Evolutionary conservation across 192 early-diverging fungal species (phyloP), one percentile per base, ranked within the genome.

Genomic region (Piromyces sp.): DNA sequence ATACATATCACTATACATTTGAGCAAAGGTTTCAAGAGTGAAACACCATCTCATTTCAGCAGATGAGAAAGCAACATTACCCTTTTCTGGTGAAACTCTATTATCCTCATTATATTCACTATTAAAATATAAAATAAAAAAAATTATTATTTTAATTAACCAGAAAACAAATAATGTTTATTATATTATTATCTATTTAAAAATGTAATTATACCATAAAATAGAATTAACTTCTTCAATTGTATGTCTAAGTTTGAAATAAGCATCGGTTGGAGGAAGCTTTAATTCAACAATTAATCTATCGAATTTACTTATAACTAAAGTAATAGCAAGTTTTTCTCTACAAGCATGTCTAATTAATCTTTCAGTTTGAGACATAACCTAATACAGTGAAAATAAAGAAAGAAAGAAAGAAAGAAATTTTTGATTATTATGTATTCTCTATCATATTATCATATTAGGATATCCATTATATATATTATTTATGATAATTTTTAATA

Each of bases 281-380:
- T 96, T 97, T 26, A 99, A 89, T 85, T 99, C 98, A 30, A 98
- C 79, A 42, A 99, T 98, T 80, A 99, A 87, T n/a, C 98, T 93
- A 88, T 99, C 98, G 12, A 99, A 91, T 88, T 99, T 99, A 92
- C 96, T 98, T 80, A 99, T 88, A n/a, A 98, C 92, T 79, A 99
- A 87, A 6, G 93, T 93, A 79, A 99, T 89, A 28, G 91, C 86
- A 30, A 98, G 83, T 4, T 90, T 89, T 83, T 97, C 95, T 58
- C 89, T 88, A 33, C 97, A 91, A 29, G 94, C 89, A 33, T 95
- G 92, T 30, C 89, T 88, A 83, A 99, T 96, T 30, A 95, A 83
- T 26, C 94, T 93, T 83, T 96, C 95, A 0, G 97, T 98, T 85
- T 92, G 94, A 22, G 92, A 90, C 98, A 99, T 98, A 22, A 98